Evolutionary conservation across 805 yeast species (phyloP).

Genomic region (Saturnispora quitensis): DNA sequence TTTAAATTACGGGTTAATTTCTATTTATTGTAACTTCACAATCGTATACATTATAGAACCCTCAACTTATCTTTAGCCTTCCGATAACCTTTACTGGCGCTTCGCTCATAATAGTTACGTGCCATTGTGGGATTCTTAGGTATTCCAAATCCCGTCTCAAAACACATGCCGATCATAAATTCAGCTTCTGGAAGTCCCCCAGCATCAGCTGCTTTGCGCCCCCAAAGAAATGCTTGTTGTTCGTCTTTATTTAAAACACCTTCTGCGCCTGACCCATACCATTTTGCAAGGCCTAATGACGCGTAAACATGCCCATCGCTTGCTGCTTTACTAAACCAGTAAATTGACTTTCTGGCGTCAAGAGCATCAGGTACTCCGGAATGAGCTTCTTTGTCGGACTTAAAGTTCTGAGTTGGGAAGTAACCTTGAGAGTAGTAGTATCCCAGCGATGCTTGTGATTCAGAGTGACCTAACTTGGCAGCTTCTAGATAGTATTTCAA

Average conservation of each 20-base stretch:
- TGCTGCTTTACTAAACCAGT: conserved; percentile 70
- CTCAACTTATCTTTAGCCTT: conserved; percentile 39
- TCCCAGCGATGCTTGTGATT: conserved; percentile 65
- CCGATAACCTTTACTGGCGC: conserved; percentile 54
- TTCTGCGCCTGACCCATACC: conserved; percentile 63
- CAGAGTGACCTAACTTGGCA: conserved; percentile 50
- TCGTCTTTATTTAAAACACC: conserved; percentile 44
- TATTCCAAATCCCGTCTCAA: conserved; percentile 58
- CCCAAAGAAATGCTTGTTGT: conserved; percentile 61
- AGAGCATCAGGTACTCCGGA: conserved; percentile 25
- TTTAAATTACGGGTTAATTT: not conserved
- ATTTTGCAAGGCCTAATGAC: conserved; percentile 64
- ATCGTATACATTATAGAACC: conserved; percentile 9
- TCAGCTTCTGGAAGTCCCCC: conserved; percentile 51
- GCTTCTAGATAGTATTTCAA: conserved; percentile 47
- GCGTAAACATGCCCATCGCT: conserved; percentile 56
- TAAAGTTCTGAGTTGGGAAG: conserved; percentile 27
- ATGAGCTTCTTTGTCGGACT: conserved; percentile 25
- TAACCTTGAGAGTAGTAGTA: conserved; percentile 63
- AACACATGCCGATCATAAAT: conserved; percentile 60
- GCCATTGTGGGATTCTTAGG: conserved; percentile 36
- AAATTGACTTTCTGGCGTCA: conserved; percentile 51
- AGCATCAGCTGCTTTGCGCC: conserved; percentile 49
- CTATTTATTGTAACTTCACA: not conserved
- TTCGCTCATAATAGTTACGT: conserved; percentile 41